Percentiles rank a stretch among this genome's conserved stretches.
phyloP scores from a whole-genome alignment of 2,329 filamentous ascomycete species.

The Penicillium sp. region DNA sequence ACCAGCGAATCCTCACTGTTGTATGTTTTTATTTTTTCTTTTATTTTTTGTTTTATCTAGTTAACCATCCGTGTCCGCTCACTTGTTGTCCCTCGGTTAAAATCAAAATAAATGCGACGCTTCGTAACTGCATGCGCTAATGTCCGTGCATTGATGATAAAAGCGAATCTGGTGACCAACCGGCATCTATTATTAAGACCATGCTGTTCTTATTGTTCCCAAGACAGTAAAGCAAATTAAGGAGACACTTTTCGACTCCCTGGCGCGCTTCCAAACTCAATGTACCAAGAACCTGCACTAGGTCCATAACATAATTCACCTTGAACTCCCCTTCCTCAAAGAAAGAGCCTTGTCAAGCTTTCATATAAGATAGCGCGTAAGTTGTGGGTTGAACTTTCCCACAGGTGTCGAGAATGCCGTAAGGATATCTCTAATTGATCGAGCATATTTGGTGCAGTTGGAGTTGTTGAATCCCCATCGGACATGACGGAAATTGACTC shows the following conservation, averaged over 20 bases:
- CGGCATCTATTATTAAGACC: constrained; percentile 16
- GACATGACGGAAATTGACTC: background rate
- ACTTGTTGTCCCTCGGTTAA: background rate
- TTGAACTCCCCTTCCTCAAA: constrained; percentile 10
- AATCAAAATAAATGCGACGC: background rate
- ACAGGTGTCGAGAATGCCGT: constrained; percentile 4
- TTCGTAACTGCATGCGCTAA: background rate
- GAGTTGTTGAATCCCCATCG: background rate
- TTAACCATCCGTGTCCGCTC: background rate
- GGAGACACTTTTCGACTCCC: constrained; percentile 27
- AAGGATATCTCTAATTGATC: constrained; percentile 12
- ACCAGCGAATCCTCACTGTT: background rate
- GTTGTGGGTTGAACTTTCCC: constrained; percentile 12
- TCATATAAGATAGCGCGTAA: constrained; percentile 15
- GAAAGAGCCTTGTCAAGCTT: constrained; percentile 5
- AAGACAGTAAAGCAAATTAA: constrained; percentile 22
- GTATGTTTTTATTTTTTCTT: background rate
- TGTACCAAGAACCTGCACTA: constrained; percentile 19
- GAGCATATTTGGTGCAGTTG: background rate
- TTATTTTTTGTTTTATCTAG: background rate
- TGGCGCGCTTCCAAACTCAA: constrained; percentile 26
- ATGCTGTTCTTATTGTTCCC: constrained; percentile 2
- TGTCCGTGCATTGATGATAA: constrained; percentile 26
- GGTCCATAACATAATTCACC: constrained; percentile 17
- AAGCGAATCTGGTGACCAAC: constrained; percentile 26